Conservation (phyloP, 2,329 filamentous ascomycete genomes). For the Trichoderma koningiopsis region DNA sequence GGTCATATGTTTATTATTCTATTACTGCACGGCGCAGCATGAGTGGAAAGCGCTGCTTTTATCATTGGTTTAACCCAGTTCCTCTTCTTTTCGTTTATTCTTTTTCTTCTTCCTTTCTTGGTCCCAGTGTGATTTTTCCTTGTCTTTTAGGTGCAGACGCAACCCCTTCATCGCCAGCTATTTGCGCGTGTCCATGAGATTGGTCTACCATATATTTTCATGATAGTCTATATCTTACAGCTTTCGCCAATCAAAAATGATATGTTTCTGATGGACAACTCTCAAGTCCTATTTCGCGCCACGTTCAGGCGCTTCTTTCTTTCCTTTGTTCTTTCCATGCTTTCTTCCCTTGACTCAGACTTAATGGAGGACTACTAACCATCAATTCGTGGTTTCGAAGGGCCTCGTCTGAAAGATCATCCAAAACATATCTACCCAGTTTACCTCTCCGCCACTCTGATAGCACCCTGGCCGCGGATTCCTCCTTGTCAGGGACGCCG, state of each 20-base stretch:
- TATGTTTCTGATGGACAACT: not conserved
- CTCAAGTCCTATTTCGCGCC: not conserved
- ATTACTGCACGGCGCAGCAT: not conserved
- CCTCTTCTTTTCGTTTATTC: no score
- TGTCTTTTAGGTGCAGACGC: not conserved
- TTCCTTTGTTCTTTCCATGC: constrained; percentile 61
- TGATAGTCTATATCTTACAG: not conserved
- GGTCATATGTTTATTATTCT: not conserved
- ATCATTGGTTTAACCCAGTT: not conserved
- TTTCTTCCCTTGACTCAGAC: constrained; percentile 70
- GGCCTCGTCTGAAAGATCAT: constrained; percentile 67
- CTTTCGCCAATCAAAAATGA: not conserved
- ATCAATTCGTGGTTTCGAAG: constrained; percentile 53
- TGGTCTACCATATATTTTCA: not conserved
- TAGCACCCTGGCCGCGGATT: constrained; percentile 77
- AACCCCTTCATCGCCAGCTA: not conserved
- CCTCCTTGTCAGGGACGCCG: constrained; percentile 69
- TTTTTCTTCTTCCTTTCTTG: not conserved
- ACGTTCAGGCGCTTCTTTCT: constrained; percentile 29
- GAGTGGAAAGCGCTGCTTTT: not conserved
- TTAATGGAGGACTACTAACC: constrained; percentile 53
- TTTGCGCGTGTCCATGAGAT: not conserved
- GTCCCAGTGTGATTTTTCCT: not conserved
- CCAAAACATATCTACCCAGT: constrained; percentile 76
- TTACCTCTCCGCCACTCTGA: constrained; percentile 78